Base-by-base conservation (phyloP, 1,284 basidiomycete species). In the Melampsora americana region DNA sequence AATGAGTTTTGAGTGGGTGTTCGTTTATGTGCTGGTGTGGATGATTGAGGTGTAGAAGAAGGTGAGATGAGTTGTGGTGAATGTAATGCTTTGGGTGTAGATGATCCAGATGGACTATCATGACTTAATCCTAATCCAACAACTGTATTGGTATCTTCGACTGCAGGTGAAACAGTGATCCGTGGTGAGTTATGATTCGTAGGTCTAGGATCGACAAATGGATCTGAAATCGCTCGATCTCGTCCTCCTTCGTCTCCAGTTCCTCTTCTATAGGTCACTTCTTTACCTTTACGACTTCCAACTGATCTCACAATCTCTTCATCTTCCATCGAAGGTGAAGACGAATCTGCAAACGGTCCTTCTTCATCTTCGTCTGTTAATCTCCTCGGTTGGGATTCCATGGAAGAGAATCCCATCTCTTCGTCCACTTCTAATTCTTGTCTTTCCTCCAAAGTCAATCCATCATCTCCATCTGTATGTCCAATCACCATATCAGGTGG, bases 401-500 rank as follows among this genome's bases (percentile, higher is more conserved):
- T 35, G 9, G 35, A 35, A 4, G 35, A 4, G 5, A 35, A 35
- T 35, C 35, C 35, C 3, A 35, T 35, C 35, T 35, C 35, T n/a
- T n/a, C 23, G 46, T 72, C 70, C 5, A 72, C 26, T 61, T 72
- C 70, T 20, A 72, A 26, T 44, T 72, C 70, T 50, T 72, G 70
- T 9, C 70, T 60, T 64, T 72, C 70, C 28, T 72, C 70, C 5
- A 72, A 23, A 28, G 70, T 72, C 20, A 72, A 32, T 42, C 70
- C 70, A 32, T 72, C 70, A 50, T 72, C 70, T 20, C 70, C 70
- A 72, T 72, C 70, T 11, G 7, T 18, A 65, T 72, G 70, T 2
- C 70, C 70, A 1, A 72, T 72, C 26, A 65, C 30, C 20, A 65
- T 2, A 39, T 65, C 70, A 11, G 35, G 20, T 16, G 26, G 53